Conservation (phyloP, 2,329 filamentous ascomycete species). For the Alternaria angustiovoidea region DNA sequence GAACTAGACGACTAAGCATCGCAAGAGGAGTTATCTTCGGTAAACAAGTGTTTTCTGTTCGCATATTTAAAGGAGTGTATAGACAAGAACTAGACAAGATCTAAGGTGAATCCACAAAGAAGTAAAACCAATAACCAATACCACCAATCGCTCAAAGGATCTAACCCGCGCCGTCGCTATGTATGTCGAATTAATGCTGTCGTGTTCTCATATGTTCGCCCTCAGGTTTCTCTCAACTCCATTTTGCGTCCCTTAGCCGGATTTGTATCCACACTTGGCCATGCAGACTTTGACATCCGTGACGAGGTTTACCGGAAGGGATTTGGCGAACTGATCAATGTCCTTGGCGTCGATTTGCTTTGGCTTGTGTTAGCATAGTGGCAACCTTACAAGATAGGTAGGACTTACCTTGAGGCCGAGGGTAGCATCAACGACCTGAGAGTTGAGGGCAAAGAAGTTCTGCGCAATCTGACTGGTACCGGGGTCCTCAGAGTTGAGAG, state of each 20-base stretch:
- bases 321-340: slow-evolving; percentile 47
- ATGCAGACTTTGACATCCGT: slow-evolving; percentile 64
- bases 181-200: slow-evolving; percentile 9
- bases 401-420: not conserved
- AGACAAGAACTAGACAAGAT: not conserved
- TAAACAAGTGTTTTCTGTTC: slow-evolving; percentile 9
- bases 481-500: slow-evolving; percentile 55
- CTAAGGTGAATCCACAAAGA: slow-evolving; percentile 20
- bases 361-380: not conserved
- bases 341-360: slow-evolving; percentile 38
- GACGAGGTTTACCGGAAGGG: slow-evolving; percentile 60
- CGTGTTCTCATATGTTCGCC: not conserved
- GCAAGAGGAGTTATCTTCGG: not conserved
- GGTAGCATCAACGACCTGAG: slow-evolving; percentile 48
- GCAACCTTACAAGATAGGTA: no score
- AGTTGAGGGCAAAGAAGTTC: slow-evolving; percentile 53
- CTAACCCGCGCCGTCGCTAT: slow-evolving; percentile 29
- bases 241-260: not conserved
- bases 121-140: slow-evolving; percentile 17
- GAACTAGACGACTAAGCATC: not conserved
- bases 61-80: slow-evolving; percentile 7
- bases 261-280: slow-evolving; percentile 51
- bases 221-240: not conserved
- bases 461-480: slow-evolving; percentile 54
- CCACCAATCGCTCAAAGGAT: slow-evolving; percentile 11